Conservation (phyloP, 139 green algal species). For the Dunaliella primolecta region DNA sequence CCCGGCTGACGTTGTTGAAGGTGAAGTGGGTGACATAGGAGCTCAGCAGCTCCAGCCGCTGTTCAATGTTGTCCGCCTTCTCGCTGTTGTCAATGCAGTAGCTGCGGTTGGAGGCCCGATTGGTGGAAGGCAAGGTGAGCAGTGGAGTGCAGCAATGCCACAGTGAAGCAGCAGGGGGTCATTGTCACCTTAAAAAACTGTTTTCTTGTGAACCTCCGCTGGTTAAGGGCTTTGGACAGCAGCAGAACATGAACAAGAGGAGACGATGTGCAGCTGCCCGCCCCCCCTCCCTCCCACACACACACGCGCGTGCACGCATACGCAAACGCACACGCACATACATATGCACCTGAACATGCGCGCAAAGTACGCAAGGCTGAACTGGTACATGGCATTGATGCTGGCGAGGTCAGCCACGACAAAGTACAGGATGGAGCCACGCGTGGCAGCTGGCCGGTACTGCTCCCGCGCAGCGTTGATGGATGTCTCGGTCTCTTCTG, state of each 20-base stretch:
- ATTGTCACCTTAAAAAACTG: no score
- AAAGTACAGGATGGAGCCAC: constrained; percentile 78
- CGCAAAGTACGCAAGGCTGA: constrained; percentile 72
- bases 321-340: no score
- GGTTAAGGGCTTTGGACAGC: no score
- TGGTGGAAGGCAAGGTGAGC: no score
- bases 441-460: constrained; percentile 66
- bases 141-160: no score
- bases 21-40: constrained; percentile 72
- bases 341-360: constrained; percentile 57
- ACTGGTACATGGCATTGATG: constrained; percentile 82
- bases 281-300: no score
- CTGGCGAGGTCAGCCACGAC: constrained; percentile 70
- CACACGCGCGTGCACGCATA: no score
- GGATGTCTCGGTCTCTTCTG: constrained; percentile 71
- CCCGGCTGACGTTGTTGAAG: constrained; percentile 75
- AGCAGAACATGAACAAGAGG: no score
- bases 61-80: constrained; percentile 53
- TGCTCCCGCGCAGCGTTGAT: constrained; percentile 80
- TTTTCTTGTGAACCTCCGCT: no score
- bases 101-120: no score
- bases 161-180: no score
- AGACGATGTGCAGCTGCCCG: no score
- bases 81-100: constrained; percentile 70
- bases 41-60: constrained; percentile 60